phyloP scores from a whole-genome alignment of 257 asterid species.

The Coffea canephora region DNA sequence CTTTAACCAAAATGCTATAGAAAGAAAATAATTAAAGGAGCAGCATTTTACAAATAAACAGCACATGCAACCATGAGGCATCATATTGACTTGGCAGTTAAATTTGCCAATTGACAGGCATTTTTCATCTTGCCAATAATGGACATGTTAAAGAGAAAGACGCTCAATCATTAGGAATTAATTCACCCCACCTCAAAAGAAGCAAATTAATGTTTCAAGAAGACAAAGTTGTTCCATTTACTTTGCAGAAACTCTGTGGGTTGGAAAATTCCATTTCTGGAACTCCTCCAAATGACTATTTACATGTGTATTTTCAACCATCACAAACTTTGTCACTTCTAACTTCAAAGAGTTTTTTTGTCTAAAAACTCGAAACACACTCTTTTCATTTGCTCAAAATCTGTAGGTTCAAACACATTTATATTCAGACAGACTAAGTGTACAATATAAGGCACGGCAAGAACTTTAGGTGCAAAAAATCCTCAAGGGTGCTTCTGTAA shows the following conservation, averaged over 20 bases:
- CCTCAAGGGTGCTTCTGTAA: background rate
- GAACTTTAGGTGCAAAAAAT: background rate
- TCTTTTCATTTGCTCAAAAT: background rate
- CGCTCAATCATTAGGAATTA: too few species aligned
- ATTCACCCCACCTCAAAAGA: background rate
- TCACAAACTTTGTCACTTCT: background rate
- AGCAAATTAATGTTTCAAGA: background rate
- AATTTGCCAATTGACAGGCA: background rate
- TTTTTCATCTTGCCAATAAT: background rate
- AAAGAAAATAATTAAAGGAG: slow-evolving; percentile 5
- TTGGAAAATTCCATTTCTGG: background rate
- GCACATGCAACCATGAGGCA: background rate
- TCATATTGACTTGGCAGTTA: background rate
- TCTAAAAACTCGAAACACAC: background rate
- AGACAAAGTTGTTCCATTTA: too few species aligned
- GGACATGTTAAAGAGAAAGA: background rate
- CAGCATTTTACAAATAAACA: slow-evolving; percentile 10
- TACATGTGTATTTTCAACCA: background rate
- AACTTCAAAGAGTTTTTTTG: too few species aligned
- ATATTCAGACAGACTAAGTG: background rate
- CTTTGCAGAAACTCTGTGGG: too few species aligned
- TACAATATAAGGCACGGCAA: background rate
- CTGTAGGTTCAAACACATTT: too few species aligned
- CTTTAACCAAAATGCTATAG: slow-evolving; percentile 3
- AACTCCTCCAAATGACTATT: background rate